phyloP scores from a whole-genome alignment of 345 rosid genomes.

The Lenwebbia sp. region DNA sequence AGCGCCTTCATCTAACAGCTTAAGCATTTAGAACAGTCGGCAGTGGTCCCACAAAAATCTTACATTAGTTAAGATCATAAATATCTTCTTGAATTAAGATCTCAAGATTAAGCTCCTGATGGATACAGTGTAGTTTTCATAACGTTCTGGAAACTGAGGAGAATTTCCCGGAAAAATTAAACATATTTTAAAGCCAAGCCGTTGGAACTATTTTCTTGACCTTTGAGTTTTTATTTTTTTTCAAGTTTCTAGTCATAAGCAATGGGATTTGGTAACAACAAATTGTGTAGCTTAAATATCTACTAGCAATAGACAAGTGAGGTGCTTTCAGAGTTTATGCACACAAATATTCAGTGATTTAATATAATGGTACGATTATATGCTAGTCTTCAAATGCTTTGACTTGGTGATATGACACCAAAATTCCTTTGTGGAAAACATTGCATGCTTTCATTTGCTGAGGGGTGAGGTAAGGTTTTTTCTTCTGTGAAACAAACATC shows the following conservation, averaged over 20 bases:
- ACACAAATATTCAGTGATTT: neutral
- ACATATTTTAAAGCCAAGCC: neutral
- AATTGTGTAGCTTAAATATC: neutral
- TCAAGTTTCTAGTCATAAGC: neutral
- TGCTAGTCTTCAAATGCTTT: neutral
- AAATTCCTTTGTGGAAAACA: neutral
- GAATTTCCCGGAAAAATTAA: neutral
- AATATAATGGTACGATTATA: neutral
- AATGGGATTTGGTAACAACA: neutral
- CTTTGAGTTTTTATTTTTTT: neutral
- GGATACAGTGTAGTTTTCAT: neutral
- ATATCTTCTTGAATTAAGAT: neutral
- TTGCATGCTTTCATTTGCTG: neutral
- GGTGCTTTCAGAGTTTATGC: neutral
- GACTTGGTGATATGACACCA: neutral
- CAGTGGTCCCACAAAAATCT: no score
- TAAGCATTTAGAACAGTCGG: no score
- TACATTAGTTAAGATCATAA: neutral
- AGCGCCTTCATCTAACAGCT: no score
- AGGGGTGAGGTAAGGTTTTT: neutral
- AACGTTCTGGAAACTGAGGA: neutral
- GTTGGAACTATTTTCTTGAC: neutral
- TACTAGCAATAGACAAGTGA: neutral
- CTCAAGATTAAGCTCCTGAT: neutral
- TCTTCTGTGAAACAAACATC: neutral